phyloP scores from a whole-genome alignment of 2,329 filamentous ascomycete species.

The Diaporthe australafricana region DNA sequence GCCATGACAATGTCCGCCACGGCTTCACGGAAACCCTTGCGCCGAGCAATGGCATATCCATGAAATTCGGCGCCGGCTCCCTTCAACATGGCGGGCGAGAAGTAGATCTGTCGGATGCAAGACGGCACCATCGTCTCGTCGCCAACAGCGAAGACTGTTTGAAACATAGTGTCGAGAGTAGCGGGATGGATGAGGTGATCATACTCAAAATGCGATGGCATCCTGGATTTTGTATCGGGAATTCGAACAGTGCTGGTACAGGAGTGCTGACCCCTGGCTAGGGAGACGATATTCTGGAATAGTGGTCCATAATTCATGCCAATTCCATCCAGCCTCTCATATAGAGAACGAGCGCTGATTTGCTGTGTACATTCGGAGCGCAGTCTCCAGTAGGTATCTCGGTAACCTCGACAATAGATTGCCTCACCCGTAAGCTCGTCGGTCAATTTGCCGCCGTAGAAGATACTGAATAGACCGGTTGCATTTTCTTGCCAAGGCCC shows the following conservation, averaged over 20 bases:
- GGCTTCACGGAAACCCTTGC: slow-evolving; percentile 52
- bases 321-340: slow-evolving; percentile 61
- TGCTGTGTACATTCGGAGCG: slow-evolving; percentile 46
- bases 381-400: slow-evolving; percentile 41
- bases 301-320: slow-evolving; percentile 64
- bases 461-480: slow-evolving; percentile 44
- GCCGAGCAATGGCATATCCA: slow-evolving; percentile 54
- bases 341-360: slow-evolving; percentile 58
- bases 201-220: slow-evolving; percentile 66
- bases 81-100: slow-evolving; percentile 54
- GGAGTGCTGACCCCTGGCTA: slow-evolving; percentile 47
- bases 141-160: slow-evolving; percentile 60
- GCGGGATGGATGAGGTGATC: slow-evolving; percentile 68
- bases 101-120: slow-evolving; percentile 56
- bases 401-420: slow-evolving; percentile 38
- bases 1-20: slow-evolving; percentile 58
- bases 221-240: slow-evolving; percentile 62
- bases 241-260: slow-evolving; percentile 55
- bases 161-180: slow-evolving; percentile 68
- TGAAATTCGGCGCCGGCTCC: slow-evolving; percentile 50
- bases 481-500: slow-evolving; percentile 58
- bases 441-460: slow-evolving; percentile 37
- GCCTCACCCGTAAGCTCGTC: slow-evolving; percentile 21
- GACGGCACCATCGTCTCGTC: slow-evolving; percentile 62
- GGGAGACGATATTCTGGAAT: slow-evolving; percentile 59